A percentile compares a stretch with the other conserved stretches of the same genome.
Evolutionary conservation across 2,329 filamentous ascomycete species (phyloP).

Genomic region (Celoporthe dispersa): DNA sequence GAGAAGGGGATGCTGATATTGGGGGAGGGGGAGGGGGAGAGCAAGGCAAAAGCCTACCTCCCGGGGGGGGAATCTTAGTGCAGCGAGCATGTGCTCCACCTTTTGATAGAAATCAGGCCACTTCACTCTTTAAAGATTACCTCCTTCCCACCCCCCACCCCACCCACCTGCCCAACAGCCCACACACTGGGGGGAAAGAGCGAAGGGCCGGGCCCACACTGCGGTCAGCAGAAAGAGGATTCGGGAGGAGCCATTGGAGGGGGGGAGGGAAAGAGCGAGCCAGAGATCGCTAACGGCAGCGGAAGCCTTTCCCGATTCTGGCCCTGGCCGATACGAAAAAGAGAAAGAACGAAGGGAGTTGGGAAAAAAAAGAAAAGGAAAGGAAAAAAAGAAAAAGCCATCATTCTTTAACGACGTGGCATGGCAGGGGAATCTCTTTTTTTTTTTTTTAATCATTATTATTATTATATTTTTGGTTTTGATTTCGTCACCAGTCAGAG

Average conservation of each 20-base stretch:
- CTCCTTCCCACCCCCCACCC: constrained; percentile 1
- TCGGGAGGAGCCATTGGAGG: constrained; percentile 1
- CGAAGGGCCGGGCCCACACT: constrained; percentile 1
- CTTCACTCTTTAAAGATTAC: constrained; percentile 9
- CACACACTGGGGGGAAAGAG: constrained; percentile 10
- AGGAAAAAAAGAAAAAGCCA: constrained; percentile 1
- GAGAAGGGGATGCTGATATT: not conserved
- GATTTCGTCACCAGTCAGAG: constrained; percentile 22
- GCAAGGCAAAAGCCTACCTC: constrained; percentile 4
- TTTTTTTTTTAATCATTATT: too few relatives aligned
- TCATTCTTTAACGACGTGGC: constrained; percentile 25
- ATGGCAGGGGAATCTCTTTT: constrained; percentile 9
- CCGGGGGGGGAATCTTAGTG: constrained; percentile 16
- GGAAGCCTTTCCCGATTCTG: constrained; percentile 19
- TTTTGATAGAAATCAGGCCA: constrained; percentile 18
- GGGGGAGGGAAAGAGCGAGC: not conserved
- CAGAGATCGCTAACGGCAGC: constrained; percentile 5
- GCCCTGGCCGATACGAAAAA: constrained; percentile 19
- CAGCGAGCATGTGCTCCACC: not conserved
- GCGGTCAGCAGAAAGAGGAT: constrained; percentile 18
- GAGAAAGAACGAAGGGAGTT: not conserved
- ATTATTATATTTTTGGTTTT: too few relatives aligned
- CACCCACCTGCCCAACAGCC: constrained; percentile 11
- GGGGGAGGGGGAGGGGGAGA: not conserved
- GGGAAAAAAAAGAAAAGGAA: constrained; percentile 2